Evolutionary conservation across 2,329 filamentous ascomycete genomes (phyloP).

Genomic region (Emericellopsis atlantica): DNA sequence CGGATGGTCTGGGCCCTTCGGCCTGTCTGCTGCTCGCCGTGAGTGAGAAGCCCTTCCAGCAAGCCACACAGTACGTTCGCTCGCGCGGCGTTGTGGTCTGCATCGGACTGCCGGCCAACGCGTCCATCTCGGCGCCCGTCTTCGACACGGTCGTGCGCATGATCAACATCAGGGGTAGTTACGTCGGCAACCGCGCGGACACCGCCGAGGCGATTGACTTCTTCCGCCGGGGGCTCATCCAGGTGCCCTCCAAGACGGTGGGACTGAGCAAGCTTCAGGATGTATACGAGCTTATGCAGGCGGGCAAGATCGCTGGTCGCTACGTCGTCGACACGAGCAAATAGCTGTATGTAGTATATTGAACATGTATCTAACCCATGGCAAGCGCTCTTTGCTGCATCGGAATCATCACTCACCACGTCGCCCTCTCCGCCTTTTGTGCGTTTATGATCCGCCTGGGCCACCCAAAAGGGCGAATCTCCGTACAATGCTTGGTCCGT

Average conservation of each 20-base stretch:
- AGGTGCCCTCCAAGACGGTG: slow-evolving; percentile 74
- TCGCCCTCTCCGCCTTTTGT: no score
- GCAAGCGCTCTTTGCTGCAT: neutral
- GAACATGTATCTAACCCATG: neutral
- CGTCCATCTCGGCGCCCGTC: slow-evolving; percentile 70
- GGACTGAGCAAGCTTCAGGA: slow-evolving; percentile 67
- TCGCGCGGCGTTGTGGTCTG: slow-evolving; percentile 72
- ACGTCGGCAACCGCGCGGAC: slow-evolving; percentile 87
- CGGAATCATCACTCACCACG: no score
- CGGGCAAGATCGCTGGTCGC: slow-evolving; percentile 61
- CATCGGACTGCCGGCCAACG: slow-evolving; percentile 76
- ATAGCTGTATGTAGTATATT: slow-evolving; percentile 21
- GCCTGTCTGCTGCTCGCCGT: slow-evolving; percentile 81
- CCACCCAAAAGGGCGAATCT: slow-evolving; percentile 89
- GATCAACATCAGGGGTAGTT: slow-evolving; percentile 85
- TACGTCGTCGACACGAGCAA: slow-evolving; percentile 67
- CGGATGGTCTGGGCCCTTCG: slow-evolving; percentile 73
- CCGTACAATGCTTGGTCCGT: slow-evolving; percentile 88
- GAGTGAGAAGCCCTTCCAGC: slow-evolving; percentile 87
- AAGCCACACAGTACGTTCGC: slow-evolving; percentile 80
- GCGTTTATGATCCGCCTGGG: slow-evolving; percentile 60
- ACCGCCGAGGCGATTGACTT: slow-evolving; percentile 85
- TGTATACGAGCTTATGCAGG: slow-evolving; percentile 66
- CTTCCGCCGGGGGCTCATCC: slow-evolving; percentile 72
- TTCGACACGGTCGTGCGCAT: slow-evolving; percentile 83